Evolutionary conservation across 371 early-diverging fungal genomes (phyloP), one percentile per base, ranked within the genome.

Genomic region (Parasitella parasitica): DNA sequence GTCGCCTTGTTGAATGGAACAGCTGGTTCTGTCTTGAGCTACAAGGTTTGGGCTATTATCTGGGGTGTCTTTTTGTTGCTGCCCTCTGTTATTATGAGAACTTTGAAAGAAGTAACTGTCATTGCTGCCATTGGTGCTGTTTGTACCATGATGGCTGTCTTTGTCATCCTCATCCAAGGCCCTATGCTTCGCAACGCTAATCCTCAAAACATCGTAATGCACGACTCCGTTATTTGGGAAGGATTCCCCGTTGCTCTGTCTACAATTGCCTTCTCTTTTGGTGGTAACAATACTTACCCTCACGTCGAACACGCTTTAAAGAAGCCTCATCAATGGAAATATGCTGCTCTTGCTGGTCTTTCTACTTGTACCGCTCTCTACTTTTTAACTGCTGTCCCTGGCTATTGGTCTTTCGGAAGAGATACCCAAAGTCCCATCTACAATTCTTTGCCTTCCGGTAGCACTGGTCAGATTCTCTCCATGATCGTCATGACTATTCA

Each of bases 271-370:
- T 84, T 83, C 55, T 77, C 78, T 54, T 84, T 77, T 34, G 75
- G 75, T 55, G 75, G 75, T n/a, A 74, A 60, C 36, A 74, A 71
- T n/a, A 74, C 71, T 4, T 74, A 74, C 54, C 75, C 75, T 49
- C 89, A 91, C 68, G 85, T 93, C 20, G 91, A 92, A 61, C 82
- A 83, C 54, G 87, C 91, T 22, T 89, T 95, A 89, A 77, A 79
- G 61, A 73, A 87, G 51, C 94, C 93, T 38, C 75, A 83, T 53
- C 68, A 83, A 39, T 95, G 93, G 86, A 80, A 83, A 66, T 81
- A 71, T 63, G 86, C 91, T 16, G 67, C 91, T 24, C 59, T 80
- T 13, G 72, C 77, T 41, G 90, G 92, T 22, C 80, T 88, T 49
- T 39, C 73, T 18, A 84, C 89, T 24, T 87, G 90, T 63, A 84